Conservation (phyloP, 257 asterid genomes). For the Euphrasia confusa region DNA sequence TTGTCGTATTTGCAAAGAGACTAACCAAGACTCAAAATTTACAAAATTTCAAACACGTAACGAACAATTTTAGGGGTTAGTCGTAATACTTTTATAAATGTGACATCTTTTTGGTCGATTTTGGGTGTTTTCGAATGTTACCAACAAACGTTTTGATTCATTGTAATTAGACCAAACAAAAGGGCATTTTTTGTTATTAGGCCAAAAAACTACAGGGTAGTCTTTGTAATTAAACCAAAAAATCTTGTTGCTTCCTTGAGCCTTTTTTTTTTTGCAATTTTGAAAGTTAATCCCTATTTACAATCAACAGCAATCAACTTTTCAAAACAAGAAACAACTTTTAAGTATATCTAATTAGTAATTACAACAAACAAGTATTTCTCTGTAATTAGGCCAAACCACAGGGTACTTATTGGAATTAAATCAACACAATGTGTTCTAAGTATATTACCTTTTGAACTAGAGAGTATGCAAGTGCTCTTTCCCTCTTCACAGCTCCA, state of each 20-base stretch:
- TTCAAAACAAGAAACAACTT: too few relatives aligned
- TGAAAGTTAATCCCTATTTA: not conserved
- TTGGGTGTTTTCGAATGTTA: too few relatives aligned
- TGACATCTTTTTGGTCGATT: too few relatives aligned
- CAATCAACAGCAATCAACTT: not conserved
- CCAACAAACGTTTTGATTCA: not conserved
- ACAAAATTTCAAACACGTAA: too few relatives aligned
- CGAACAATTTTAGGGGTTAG: too few relatives aligned
- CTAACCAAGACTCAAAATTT: too few relatives aligned
- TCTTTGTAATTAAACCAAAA: too few relatives aligned
- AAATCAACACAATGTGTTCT: not conserved
- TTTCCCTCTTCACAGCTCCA: slow-evolving; percentile 80
- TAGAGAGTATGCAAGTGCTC: slow-evolving; percentile 81
- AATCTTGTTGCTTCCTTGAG: not conserved
- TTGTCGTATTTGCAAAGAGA: too few relatives aligned
- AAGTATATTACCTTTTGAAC: slow-evolving; percentile 59
- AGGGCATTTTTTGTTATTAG: too few relatives aligned
- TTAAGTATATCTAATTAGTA: not conserved
- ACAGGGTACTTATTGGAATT: not conserved
- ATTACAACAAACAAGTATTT: not conserved
- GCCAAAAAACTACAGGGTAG: too few relatives aligned
- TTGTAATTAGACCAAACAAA: too few relatives aligned
- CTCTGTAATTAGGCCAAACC: not conserved
- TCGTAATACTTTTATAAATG: too few relatives aligned
- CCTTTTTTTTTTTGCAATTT: not conserved